Evolutionary conservation across 2,329 filamentous ascomycete genomes (phyloP), one percentile per base, ranked within the genome.

Genomic region (Calcarisporium arbuscula): DNA sequence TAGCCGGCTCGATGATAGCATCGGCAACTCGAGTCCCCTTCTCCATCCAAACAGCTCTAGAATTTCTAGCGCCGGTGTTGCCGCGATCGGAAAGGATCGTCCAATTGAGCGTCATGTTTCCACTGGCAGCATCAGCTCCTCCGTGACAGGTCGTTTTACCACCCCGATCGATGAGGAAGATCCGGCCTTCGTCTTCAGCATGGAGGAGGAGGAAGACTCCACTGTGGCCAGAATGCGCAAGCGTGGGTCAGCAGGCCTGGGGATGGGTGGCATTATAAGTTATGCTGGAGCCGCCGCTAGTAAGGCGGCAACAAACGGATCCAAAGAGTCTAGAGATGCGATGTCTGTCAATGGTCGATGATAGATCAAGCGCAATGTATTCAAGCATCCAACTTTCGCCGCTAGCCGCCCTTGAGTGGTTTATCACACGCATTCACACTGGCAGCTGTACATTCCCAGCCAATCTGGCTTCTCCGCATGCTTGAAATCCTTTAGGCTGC

Each of bases 121-220:
- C 46, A 76, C 68, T 36, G 68, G 68, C 19, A 78, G 74, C 44
- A 69, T 77, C 46, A 65, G 70, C 45, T 74, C 72, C 30, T 67
- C 59, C 15, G 59, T 61, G 25, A 73, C 67, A 25, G 73, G 72
- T 15, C 64, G 77, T 12, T 79, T 78, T 51, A 76, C 76, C 2
- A 80, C 74, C 1, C 76, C 76, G 4, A 80, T 81, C 41, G 76
- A 80, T 39, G 77, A 80, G 49, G 77, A 81, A 46, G 74, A 80
- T 36, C 65, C 72, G 5, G 70, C 74, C 18, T 79, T 80, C 44
- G 72, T 81, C 11, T 81, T 81, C 51, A 74, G 64, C 49, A 80
- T 81, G 76, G 77, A 81, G 45, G 74, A 77, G 36, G 73, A 75
- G 18, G 72, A 74, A 16, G 74, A 77, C 20, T 60, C 68, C 16